These are phyloP conservation scores for Earliella scabrosa DNA, from an alignment of 1,284 basidiomycete species.

Conservation along the genomic window DNA sequence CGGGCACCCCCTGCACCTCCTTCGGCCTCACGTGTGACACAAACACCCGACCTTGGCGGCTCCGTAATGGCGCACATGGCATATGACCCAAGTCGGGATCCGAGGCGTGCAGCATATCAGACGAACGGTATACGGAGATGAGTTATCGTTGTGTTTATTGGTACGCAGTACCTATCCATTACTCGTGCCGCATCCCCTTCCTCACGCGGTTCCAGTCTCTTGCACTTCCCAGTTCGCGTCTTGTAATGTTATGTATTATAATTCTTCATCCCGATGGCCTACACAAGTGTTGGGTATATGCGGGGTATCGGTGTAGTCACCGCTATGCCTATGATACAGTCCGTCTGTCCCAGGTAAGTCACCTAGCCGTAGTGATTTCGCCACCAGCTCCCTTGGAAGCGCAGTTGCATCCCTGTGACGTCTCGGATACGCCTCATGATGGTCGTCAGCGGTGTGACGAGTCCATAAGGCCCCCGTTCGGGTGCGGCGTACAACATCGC, in stretches of 20 bases:
- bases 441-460: conserved; percentile 25
- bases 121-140: too few relatives aligned
- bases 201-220: not conserved
- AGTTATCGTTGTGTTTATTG: too few relatives aligned
- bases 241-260: not conserved
- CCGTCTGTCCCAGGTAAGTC: not conserved
- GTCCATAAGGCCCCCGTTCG: conserved; percentile 25
- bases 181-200: too few relatives aligned
- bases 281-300: not conserved
- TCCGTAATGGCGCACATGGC: conserved; percentile 14
- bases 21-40: not conserved
- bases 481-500: conserved; percentile 23
- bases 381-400: conserved; percentile 24
- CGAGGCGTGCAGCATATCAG: not conserved
- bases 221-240: not conserved
- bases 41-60: conserved; percentile 7
- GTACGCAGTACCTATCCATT: too few relatives aligned
- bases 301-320: not conserved
- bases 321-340: not conserved
- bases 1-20: not conserved
- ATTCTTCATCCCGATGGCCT: not conserved
- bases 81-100: conserved; percentile 5
- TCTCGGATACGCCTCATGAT: conserved; percentile 21
- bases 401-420: conserved; percentile 24
- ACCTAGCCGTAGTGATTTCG: conserved; percentile 8